Evolutionary conservation across 2,329 filamentous ascomycete genomes (phyloP).

Genomic region (Colletotrichum tanaceti): DNA sequence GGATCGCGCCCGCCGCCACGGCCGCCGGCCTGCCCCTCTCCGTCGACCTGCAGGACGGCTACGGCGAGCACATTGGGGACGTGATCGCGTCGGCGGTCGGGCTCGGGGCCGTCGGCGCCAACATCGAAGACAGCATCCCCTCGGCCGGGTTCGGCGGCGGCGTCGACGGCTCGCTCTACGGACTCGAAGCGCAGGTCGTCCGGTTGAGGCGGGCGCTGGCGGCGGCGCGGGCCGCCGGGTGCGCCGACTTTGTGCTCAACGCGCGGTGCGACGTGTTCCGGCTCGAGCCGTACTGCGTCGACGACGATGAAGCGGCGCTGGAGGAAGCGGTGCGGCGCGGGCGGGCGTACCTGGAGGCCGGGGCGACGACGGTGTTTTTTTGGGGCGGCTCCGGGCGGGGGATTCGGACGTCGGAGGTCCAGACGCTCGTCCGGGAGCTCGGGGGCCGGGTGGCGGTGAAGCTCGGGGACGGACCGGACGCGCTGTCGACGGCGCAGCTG

Average conservation of each 20-base stretch:
- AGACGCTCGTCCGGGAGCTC: conserved; percentile 59
- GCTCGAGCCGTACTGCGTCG: conserved; percentile 46
- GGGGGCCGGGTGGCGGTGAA: conserved; percentile 63
- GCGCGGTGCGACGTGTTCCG: conserved; percentile 67
- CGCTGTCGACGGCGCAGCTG: conserved; percentile 58
- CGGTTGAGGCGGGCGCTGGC: conserved; percentile 58
- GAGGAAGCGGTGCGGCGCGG: conserved; percentile 65
- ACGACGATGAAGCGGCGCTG: conserved; percentile 51
- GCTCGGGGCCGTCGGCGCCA: conserved; percentile 66
- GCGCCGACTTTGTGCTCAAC: conserved; percentile 67
- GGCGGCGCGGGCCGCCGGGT: conserved; percentile 58
- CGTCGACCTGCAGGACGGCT: conserved; percentile 72
- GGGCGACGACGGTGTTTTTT: conserved; percentile 70
- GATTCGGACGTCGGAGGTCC: conserved; percentile 59
- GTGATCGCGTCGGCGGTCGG: conserved; percentile 59
- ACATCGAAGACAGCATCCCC: conserved; percentile 66
- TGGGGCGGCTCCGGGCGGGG: conserved; percentile 63
- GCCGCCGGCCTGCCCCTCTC: conserved; percentile 61
- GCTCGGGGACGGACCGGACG: conserved; percentile 50
- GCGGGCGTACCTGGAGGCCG: conserved; percentile 66
- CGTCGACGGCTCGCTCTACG: conserved; percentile 48
- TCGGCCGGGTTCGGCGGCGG: conserved; percentile 50
- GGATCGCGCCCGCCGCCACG: conserved; percentile 57
- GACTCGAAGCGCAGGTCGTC: conserved; percentile 58
- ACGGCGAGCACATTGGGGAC: conserved; percentile 59